Evolutionary conservation across 2,329 filamentous ascomycete species (phyloP).

Genomic region (Pseudogymnoascus sp.): DNA sequence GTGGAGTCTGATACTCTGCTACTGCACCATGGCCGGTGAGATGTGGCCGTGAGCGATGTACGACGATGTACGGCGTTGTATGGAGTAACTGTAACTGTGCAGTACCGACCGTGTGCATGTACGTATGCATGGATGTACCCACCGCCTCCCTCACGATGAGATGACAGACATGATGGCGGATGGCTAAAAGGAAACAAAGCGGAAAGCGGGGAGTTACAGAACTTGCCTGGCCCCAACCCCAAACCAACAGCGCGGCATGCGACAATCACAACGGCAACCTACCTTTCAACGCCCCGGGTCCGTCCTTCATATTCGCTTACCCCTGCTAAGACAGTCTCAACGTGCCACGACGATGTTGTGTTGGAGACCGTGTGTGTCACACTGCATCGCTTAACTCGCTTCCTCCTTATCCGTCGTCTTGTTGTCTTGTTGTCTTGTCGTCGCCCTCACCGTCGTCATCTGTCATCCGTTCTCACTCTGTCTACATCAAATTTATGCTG

Average conservation of each 20-base stretch:
- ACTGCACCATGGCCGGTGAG: slow-evolving; percentile 8
- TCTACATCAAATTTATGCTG: not conserved
- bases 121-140: not conserved
- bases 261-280: slow-evolving; percentile 7
- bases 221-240: not conserved
- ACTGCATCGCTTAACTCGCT: not conserved
- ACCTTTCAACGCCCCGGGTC: not conserved
- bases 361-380: not conserved
- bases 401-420: not conserved
- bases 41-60: not conserved
- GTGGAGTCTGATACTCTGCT: slow-evolving; percentile 1
- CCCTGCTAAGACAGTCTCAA: not conserved
- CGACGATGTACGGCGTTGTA: not conserved
- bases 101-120: not conserved
- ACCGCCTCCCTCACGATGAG: not conserved
- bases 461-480: not conserved
- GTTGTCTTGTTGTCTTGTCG: not conserved
- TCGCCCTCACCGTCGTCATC: not conserved
- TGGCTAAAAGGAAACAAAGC: not conserved
- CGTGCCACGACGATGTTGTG: not conserved
- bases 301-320: not conserved
- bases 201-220: slow-evolving; percentile 1
- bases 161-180: slow-evolving; percentile 2
- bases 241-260: not conserved
- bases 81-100: not conserved